Percentiles rank a stretch among this genome's conserved stretches.
These are phyloP conservation scores for Pseudozyma hubeiensis DNA, from an alignment of 1,284 basidiomycete species.

Conservation along the genomic window DNA sequence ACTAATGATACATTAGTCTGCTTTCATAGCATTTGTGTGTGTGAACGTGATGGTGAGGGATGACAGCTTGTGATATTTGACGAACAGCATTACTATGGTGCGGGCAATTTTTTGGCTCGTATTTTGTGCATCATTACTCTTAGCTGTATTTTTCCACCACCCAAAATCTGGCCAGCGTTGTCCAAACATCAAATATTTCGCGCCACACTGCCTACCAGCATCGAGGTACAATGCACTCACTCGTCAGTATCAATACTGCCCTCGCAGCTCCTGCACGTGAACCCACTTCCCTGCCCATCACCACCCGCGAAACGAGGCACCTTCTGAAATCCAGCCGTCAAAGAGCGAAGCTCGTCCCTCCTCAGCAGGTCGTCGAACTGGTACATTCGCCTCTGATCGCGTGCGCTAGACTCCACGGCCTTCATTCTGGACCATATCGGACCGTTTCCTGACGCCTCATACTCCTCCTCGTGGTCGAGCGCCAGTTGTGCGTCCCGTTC, in stretches of 20 bases:
- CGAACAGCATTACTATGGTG: no score
- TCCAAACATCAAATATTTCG: no score
- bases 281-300: slow-evolving; percentile 1
- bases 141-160: no score
- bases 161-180: no score
- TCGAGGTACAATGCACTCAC: neutral
- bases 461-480: neutral
- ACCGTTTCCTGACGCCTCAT: neutral
- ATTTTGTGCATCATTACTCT: no score
- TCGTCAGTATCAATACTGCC: slow-evolving; percentile 16
- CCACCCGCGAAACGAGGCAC: slow-evolving; percentile 14
- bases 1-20: no score
- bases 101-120: no score
- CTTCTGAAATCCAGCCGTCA: slow-evolving; percentile 20
- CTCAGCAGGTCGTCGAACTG: slow-evolving; percentile 28
- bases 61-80: no score
- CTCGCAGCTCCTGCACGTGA: slow-evolving; percentile 9
- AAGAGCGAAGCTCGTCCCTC: slow-evolving; percentile 15
- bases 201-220: no score
- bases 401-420: neutral
- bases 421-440: neutral
- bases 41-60: no score
- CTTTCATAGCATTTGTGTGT: no score
- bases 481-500: neutral
- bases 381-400: slow-evolving; percentile 8